Evolutionary conservation across 257 asterid species (phyloP), one percentile per base, ranked within the genome.

Genomic region (Solanum dulcamara): DNA sequence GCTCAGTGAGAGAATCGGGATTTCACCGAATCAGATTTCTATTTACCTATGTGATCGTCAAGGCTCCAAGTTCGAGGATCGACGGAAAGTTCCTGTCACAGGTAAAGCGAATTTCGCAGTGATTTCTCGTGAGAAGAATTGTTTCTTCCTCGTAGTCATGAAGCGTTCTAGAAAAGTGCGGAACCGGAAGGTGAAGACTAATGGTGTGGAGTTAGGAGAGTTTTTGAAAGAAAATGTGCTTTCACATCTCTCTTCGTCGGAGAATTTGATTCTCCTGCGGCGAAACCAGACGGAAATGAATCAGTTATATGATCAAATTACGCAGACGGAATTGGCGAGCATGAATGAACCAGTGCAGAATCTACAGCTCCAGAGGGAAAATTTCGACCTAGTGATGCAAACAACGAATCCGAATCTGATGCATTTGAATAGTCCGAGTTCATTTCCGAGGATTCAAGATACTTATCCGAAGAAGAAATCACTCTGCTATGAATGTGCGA

Each of bases 11-110:
- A 93, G 85, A 87, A 94, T 96, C 82, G 99, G 99, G 71, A 91
- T 96, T 32, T 94, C 97, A 4, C 98, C 97, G n/a, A 96, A 94
- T 64, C 96, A 93, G 85, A 92, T 96, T 86, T 92, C 97, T 3
- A 94, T 93, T 84, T 96, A 93, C 87, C 89, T 93, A 62, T 89
- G 91, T 60, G 90, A 92, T 85, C 89, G 89, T 38, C 86, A 84
- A 68, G 67, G 42, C 20, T 85, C 91, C 1, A 68, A 85, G n/a
- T 55, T 84, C 74, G 95, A 92, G 77, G 90, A 89, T 20, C 95
- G 93, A 10, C 89, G 95, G 51, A 87, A 88, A 75, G 87, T 88
- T 20, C 99, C 96, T 50, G 79, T 96, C 64, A 96, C 98, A 42
- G 93, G 93, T 0, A 96, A 94, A 81, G 93, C 92, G 81, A 92